These are phyloP conservation scores for Pulveroboletus sp. DNA, from an alignment of 768 basidiomycete genomes.

Conservation along the genomic window DNA sequence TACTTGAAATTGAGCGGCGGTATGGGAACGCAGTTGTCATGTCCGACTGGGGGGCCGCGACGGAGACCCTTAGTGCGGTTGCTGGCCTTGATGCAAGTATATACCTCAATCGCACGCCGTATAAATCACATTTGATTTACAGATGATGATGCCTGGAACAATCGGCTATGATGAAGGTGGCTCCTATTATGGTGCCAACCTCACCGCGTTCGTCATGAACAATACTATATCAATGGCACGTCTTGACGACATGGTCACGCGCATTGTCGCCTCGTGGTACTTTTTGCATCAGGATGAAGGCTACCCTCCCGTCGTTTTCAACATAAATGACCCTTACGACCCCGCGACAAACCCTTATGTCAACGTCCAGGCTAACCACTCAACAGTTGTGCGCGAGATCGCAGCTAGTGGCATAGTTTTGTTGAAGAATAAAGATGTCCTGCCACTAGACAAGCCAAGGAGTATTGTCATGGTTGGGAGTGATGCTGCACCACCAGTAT, in stretches of 20 bases:
- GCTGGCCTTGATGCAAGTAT: too few relatives aligned
- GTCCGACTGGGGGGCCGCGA: constrained; percentile 71
- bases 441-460: constrained; percentile 60
- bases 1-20: not conserved
- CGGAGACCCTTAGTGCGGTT: constrained; percentile 18
- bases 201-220: constrained; percentile 58
- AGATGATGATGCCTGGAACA: constrained; percentile 79
- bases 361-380: constrained; percentile 58
- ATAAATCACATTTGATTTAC: not conserved
- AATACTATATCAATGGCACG: constrained; percentile 58
- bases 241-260: constrained; percentile 67
- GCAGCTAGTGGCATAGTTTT: constrained; percentile 68
- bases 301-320: constrained; percentile 20
- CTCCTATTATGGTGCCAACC: constrained; percentile 56
- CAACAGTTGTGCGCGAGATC: constrained; percentile 52
- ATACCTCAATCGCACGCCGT: constrained; percentile 24
- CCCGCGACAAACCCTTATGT: constrained; percentile 38
- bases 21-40: constrained; percentile 37
- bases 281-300: constrained; percentile 33
- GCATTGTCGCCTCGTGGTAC: constrained; percentile 69
- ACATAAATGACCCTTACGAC: constrained; percentile 22
- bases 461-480: constrained; percentile 63
- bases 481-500: constrained; percentile 59
- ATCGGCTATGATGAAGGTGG: constrained; percentile 36
- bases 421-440: constrained; percentile 58